Evolutionary conservation across 768 basidiomycete species (phyloP).

Genomic region (Amanita molliuscula): DNA sequence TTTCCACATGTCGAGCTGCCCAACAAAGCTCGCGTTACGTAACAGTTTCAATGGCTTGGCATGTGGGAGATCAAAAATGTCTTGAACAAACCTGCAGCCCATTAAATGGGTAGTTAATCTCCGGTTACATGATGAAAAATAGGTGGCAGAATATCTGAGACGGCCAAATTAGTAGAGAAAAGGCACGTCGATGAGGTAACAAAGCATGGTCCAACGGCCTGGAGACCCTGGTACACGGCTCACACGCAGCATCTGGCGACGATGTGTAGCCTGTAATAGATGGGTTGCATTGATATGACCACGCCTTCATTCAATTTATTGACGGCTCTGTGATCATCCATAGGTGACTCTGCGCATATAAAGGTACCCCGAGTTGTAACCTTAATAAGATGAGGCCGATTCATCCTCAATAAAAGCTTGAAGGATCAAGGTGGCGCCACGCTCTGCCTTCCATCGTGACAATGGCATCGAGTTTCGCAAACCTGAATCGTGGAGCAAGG

Average conservation of each 20-base stretch:
- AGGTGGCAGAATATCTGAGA: not conserved
- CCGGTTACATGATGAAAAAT: conserved; percentile 1
- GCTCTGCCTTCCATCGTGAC: not conserved
- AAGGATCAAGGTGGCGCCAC: not conserved
- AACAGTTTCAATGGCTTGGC: not conserved
- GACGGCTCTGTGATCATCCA: not conserved
- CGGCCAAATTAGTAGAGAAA: conserved; percentile 3
- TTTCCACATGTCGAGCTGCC: not conserved
- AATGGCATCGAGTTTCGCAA: not conserved
- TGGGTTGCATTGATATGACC: not conserved
- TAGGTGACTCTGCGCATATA: not conserved
- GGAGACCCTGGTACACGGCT: not conserved
- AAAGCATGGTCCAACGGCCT: not conserved
- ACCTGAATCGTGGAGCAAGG: not conserved
- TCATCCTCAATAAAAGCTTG: not conserved
- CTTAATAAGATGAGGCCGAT: not conserved
- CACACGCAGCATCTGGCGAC: not conserved
- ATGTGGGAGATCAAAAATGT: not conserved
- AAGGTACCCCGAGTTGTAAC: not conserved
- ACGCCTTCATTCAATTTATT: not conserved
- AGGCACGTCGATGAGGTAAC: not conserved
- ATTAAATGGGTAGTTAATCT: conserved; percentile 1
- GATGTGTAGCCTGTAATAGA: not conserved
- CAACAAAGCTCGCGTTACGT: not conserved
- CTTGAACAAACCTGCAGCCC: not conserved